Conservation (phyloP, 2,329 filamentous ascomycete species). For the Macrophomina pseudophaseolina region DNA sequence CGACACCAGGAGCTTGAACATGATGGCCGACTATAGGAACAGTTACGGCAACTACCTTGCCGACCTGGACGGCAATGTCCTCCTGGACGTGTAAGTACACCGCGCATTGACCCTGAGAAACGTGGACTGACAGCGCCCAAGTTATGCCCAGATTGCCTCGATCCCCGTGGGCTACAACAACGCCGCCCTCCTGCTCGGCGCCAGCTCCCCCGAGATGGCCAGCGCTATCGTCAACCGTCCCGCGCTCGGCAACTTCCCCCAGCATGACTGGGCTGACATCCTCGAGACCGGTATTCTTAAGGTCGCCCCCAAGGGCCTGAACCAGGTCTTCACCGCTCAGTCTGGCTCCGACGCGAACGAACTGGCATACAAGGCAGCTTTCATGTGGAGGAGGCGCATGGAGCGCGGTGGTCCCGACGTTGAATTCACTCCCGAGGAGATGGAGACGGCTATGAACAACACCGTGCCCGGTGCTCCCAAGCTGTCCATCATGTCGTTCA, state of each 20-base stretch:
- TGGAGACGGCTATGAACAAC: slow-evolving; percentile 79
- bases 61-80: slow-evolving; percentile 72
- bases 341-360: slow-evolving; percentile 93
- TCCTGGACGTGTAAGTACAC: slow-evolving; percentile 70
- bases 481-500: slow-evolving; percentile 88
- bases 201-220: slow-evolving; percentile 78
- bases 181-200: slow-evolving; percentile 71
- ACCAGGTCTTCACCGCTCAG: slow-evolving; percentile 91
- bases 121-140: slow-evolving; percentile 37
- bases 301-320: slow-evolving; percentile 79
- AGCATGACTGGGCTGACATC: slow-evolving; percentile 79
- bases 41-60: slow-evolving; percentile 76
- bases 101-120: not conserved
- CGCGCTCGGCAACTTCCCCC: slow-evolving; percentile 88
- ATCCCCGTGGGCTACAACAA: slow-evolving; percentile 96
- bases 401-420: slow-evolving; percentile 78
- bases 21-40: slow-evolving; percentile 46
- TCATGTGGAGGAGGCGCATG: slow-evolving; percentile 86
- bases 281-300: slow-evolving; percentile 80
- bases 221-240: slow-evolving; percentile 85
- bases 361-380: slow-evolving; percentile 92
- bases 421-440: slow-evolving; percentile 80
- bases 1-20: slow-evolving; percentile 82
- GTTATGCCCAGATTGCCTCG: slow-evolving; percentile 89
- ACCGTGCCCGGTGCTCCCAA: slow-evolving; percentile 76